Percentiles rank a stretch among this genome's conserved stretches.
These are phyloP conservation scores for Kluyveromyces starmeri DNA, from an alignment of 805 yeast genomes.

Conservation along the genomic window DNA sequence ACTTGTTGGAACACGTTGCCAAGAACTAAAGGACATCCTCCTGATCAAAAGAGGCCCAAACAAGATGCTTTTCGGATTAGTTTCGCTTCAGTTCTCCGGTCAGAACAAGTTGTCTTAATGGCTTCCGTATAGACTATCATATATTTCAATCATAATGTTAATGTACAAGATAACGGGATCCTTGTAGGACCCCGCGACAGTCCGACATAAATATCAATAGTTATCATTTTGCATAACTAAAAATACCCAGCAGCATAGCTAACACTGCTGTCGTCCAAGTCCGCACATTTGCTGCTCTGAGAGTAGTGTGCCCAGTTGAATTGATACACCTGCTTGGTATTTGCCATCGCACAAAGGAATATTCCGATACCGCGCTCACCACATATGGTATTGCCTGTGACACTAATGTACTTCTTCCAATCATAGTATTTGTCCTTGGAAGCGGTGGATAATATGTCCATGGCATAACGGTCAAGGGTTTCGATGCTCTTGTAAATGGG, in stretches of 20 bases:
- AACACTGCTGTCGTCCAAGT: slow-evolving; percentile 64
- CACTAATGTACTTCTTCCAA: slow-evolving; percentile 60
- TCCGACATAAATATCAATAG: no score
- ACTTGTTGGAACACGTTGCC: slow-evolving; percentile 42
- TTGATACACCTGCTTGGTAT: slow-evolving; percentile 13
- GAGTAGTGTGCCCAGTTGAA: slow-evolving; percentile 72
- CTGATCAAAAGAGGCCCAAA: no score
- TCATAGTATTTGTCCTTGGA: slow-evolving; percentile 43
- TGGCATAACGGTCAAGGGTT: slow-evolving; percentile 59
- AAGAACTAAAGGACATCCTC: slow-evolving; percentile 1
- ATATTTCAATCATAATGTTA: no score
- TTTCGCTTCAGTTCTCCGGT: no score
- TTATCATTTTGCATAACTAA: no score
- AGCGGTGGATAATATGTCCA: slow-evolving; percentile 40
- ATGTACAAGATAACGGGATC: no score
- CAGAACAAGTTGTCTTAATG: no score
- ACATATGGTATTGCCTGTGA: slow-evolving; percentile 84
- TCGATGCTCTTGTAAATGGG: slow-evolving; percentile 71
- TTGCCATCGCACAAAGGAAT: slow-evolving; percentile 41
- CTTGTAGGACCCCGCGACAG: no score
- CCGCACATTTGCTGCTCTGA: slow-evolving; percentile 54
- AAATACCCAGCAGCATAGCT: slow-evolving; percentile 76
- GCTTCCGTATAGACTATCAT: no score
- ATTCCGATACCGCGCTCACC: slow-evolving; percentile 79
- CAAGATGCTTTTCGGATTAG: no score